These are phyloP conservation scores for Fusarium devonianum DNA, from an alignment of 2,329 filamentous ascomycete species.

Conservation along the genomic window DNA sequence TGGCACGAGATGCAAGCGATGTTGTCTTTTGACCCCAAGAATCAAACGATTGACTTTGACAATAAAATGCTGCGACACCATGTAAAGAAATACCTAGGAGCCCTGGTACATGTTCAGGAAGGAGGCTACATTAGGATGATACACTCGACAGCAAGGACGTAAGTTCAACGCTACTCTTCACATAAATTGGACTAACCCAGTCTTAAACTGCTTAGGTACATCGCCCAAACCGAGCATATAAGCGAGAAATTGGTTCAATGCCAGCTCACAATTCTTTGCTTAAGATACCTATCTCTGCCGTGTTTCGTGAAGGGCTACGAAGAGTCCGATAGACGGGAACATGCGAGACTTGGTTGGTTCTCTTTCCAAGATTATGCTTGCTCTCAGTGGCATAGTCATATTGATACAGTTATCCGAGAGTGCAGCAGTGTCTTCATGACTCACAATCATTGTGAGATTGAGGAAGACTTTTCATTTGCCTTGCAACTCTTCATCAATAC, in stretches of 20 bases:
- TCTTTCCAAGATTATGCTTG: slow-evolving; percentile 48
- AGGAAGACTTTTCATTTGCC: background rate
- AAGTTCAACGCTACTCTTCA: background rate
- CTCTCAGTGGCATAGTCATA: background rate
- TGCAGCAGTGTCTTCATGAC: background rate
- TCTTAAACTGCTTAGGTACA: slow-evolving; percentile 23
- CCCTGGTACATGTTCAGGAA: background rate
- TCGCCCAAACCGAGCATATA: slow-evolving; percentile 38
- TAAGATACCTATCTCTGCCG: slow-evolving; percentile 45
- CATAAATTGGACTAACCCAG: background rate
- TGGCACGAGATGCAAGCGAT: slow-evolving; percentile 51
- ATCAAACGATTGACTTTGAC: slow-evolving; percentile 30
- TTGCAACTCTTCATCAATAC: background rate
- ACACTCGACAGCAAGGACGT: background rate
- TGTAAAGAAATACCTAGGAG: background rate
- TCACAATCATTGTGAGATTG: background rate
- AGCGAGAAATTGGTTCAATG: slow-evolving; percentile 18
- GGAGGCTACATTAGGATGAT: background rate
- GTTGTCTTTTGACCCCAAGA: slow-evolving; percentile 38
- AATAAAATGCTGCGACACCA: slow-evolving; percentile 34
- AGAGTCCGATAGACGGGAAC: slow-evolving; percentile 12
- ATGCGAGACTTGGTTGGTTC: slow-evolving; percentile 42
- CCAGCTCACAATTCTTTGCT: slow-evolving; percentile 35
- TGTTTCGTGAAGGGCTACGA: slow-evolving; percentile 41
- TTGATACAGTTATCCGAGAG: background rate